Conservation (phyloP, 257 asterid genomes). For the Parsonsia alboflavescens region DNA sequence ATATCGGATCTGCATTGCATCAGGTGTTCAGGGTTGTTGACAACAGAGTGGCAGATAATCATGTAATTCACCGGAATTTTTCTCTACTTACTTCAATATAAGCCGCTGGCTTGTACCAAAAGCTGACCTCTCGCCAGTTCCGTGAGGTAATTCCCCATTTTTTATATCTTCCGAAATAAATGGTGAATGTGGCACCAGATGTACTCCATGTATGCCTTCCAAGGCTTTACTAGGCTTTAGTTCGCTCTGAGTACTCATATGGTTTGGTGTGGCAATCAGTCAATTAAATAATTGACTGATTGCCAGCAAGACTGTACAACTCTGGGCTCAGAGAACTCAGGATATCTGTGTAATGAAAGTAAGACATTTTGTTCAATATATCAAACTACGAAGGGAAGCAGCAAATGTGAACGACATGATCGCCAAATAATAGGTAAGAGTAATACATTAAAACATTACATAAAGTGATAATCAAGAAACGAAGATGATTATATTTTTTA, state of each 20-base stretch:
- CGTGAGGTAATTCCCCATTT: conserved; percentile 39
- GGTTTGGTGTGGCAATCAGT: conserved; percentile 63
- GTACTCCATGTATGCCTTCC: conserved; percentile 66
- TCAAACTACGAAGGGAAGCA: not conserved
- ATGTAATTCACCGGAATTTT: conserved; percentile 4
- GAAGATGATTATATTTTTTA: not conserved
- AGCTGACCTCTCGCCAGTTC: conserved; percentile 27
- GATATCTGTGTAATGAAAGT: conserved; percentile 25
- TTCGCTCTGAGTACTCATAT: conserved; percentile 53
- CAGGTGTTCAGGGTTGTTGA: not conserved
- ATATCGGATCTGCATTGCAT: conserved; percentile 8
- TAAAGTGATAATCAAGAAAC: no score
- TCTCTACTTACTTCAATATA: conserved; percentile 49
- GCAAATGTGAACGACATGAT: no score
- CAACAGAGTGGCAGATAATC: not conserved
- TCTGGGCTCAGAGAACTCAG: conserved; percentile 17
- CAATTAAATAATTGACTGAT: conserved; percentile 56
- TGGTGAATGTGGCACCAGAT: conserved; percentile 68
- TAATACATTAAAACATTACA: not conserved
- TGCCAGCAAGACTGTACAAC: conserved; percentile 43
- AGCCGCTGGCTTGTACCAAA: conserved; percentile 37
- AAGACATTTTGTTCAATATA: not conserved
- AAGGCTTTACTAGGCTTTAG: conserved; percentile 43
- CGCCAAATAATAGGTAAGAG: not conserved
- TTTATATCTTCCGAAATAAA: conserved; percentile 56